Evolutionary conservation across 345 rosid species (phyloP).

Genomic region (Pelargonium nanum): DNA sequence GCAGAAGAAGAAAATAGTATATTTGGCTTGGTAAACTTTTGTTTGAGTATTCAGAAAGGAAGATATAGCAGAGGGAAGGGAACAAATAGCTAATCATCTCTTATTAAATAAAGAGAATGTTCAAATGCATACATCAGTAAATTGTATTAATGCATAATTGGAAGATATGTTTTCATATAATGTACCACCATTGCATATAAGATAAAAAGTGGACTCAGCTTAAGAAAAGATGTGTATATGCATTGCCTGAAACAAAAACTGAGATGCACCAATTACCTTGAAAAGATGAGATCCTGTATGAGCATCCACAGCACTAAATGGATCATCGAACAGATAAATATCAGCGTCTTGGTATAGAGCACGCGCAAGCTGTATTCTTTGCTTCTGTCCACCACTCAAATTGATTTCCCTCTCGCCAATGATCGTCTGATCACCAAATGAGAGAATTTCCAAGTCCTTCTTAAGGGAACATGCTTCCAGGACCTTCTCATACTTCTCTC

Average conservation of each 20-base stretch:
- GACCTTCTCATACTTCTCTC: conserved; percentile 42
- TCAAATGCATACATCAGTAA: no score
- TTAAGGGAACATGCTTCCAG: conserved; percentile 65
- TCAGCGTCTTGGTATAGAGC: conserved; percentile 83
- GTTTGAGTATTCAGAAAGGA: no score
- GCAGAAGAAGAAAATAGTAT: conserved; percentile 1
- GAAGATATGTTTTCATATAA: no score
- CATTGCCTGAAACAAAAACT: no score
- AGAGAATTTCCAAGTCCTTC: conserved; percentile 59
- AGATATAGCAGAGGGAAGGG: background rate
- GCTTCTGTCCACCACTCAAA: conserved; percentile 88
- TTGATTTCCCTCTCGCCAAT: conserved; percentile 89
- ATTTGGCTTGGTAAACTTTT: background rate
- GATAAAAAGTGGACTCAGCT: no score
- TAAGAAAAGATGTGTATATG: no score
- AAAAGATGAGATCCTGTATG: conserved; percentile 79
- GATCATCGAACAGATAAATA: conserved; percentile 80
- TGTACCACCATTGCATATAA: no score
- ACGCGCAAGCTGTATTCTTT: conserved; percentile 71
- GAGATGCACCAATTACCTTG: conserved; percentile 29
- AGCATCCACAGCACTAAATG: conserved; percentile 88
- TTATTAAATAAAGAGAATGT: no score
- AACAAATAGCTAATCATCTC: background rate
- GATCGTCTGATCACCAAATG: conserved; percentile 69
- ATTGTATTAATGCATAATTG: no score